phyloP scores from a whole-genome alignment of 1,139 yeast species.

The Geotrichum restrictum region DNA sequence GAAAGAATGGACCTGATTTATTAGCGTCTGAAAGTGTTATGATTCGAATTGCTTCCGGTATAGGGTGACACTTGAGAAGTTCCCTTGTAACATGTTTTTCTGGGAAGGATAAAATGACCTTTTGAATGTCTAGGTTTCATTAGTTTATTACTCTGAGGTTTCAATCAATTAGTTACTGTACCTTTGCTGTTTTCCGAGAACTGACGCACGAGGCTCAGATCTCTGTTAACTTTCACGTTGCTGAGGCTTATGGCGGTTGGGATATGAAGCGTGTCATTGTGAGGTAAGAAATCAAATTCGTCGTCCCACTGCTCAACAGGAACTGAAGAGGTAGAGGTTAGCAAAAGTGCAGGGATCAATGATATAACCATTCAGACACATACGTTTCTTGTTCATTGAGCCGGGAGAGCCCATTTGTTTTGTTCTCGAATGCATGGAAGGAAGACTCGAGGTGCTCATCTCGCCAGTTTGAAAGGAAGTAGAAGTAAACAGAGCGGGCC shows the following conservation, averaged over 20 bases:
- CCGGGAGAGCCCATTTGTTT: not conserved
- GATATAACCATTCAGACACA: not conserved
- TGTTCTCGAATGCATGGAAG: conserved; percentile 6
- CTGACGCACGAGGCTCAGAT: conserved; percentile 16
- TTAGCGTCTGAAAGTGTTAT: conserved; percentile 19
- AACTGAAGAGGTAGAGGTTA: not conserved
- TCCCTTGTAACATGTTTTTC: conserved; percentile 13
- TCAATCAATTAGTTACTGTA: not conserved
- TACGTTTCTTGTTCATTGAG: conserved; percentile 3
- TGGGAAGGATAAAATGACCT: conserved; percentile 18
- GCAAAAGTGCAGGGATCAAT: not conserved
- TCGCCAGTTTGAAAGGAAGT: not conserved
- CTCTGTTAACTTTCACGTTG: conserved; percentile 16
- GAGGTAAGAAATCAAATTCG: conserved; percentile 16
- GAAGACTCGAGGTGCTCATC: conserved; percentile 3
- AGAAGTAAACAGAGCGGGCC: no score
- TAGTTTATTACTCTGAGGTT: not conserved
- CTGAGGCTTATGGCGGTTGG: conserved; percentile 15
- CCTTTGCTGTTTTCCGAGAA: conserved; percentile 20
- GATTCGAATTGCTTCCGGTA: conserved; percentile 18
- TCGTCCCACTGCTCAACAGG: conserved; percentile 19
- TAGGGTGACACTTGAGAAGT: conserved; percentile 13
- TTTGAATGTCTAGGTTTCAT: conserved; percentile 13
- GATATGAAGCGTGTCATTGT: conserved; percentile 10
- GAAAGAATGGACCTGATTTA: conserved; percentile 17